Conservation (phyloP, 2,329 filamentous ascomycete genomes). For the Metarhizium brunneum region DNA sequence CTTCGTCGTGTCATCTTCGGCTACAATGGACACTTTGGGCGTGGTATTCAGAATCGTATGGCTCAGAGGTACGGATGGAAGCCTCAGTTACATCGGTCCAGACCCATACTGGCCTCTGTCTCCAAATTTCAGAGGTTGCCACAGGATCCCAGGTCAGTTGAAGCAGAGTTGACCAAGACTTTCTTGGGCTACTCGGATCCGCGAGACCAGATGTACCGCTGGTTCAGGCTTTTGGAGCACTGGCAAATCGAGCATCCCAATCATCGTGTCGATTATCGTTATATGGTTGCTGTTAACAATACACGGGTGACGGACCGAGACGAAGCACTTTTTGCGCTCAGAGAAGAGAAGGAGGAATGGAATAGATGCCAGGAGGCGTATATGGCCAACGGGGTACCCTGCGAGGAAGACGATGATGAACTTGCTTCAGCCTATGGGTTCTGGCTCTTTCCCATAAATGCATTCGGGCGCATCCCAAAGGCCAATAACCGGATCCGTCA, state of each 20-base stretch:
- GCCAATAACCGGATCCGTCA: background rate
- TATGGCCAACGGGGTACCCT: background rate
- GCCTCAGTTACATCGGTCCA: background rate
- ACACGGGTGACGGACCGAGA: background rate
- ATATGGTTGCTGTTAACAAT: background rate
- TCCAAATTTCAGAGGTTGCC: background rate
- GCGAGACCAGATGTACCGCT: background rate
- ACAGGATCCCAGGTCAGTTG: background rate
- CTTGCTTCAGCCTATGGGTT: background rate
- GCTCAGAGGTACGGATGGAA: background rate
- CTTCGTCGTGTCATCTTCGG: background rate
- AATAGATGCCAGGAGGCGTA: background rate
- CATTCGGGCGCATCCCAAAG: background rate
- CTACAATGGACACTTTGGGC: background rate
- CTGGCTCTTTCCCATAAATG: background rate
- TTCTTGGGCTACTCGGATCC: background rate
- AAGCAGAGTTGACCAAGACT: background rate
- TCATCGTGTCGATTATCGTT: background rate
- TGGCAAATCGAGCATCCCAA: background rate
- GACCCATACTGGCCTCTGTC: background rate
- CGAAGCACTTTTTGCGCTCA: background rate
- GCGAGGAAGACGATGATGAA: background rate
- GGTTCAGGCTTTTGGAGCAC: background rate
- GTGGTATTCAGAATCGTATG: background rate
- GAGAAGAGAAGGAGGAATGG: background rate